Percentiles rank a stretch among this genome's conserved stretches.
phyloP scores from a whole-genome alignment of 352 stramenopile genomes.

The Thalassiosira hispida region DNA sequence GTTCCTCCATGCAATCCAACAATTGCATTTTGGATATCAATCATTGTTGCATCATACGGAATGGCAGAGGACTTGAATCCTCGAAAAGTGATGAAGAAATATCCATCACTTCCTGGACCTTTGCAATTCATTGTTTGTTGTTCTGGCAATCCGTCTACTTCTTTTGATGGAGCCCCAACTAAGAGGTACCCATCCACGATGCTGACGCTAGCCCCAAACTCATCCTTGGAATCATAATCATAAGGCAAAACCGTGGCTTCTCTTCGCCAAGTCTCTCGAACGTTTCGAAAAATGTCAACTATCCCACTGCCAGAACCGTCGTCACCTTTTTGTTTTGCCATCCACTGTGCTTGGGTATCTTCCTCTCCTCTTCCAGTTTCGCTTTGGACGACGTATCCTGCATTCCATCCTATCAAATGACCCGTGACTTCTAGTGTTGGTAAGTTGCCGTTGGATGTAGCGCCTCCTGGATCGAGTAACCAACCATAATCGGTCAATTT shows the following conservation, averaged over 20 bases:
- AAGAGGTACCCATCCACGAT: conserved; percentile 51
- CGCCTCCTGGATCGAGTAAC: conserved; percentile 51
- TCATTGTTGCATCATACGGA: conserved; percentile 53
- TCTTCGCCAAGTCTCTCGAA: conserved; percentile 58
- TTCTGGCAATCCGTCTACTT: conserved; percentile 66
- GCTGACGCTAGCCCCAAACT: conserved; percentile 60
- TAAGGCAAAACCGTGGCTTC: conserved; percentile 58
- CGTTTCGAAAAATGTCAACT: conserved; percentile 51
- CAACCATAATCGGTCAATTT: conserved; percentile 62
- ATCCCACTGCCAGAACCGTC: conserved; percentile 49
- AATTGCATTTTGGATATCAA: conserved; percentile 59
- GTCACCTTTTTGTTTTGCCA: conserved; percentile 60
- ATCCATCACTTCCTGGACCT: conserved; percentile 46
- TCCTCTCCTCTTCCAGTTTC: conserved; percentile 58
- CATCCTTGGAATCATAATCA: conserved; percentile 62
- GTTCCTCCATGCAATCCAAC: conserved; percentile 60
- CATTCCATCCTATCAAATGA: conserved; percentile 64
- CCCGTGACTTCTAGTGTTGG: conserved; percentile 49
- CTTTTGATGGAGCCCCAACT: conserved; percentile 68
- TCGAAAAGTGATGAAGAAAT: conserved; percentile 63
- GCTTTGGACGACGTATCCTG: conserved; percentile 47
- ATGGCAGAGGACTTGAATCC: conserved; percentile 66
- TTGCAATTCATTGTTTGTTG: conserved; percentile 68
- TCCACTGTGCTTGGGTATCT: conserved; percentile 71
- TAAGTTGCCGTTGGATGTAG: conserved; percentile 61